These are phyloP conservation scores for Mortierella sp. DNA, from an alignment of 371 early-diverging fungal species.

Conservation along the genomic window DNA sequence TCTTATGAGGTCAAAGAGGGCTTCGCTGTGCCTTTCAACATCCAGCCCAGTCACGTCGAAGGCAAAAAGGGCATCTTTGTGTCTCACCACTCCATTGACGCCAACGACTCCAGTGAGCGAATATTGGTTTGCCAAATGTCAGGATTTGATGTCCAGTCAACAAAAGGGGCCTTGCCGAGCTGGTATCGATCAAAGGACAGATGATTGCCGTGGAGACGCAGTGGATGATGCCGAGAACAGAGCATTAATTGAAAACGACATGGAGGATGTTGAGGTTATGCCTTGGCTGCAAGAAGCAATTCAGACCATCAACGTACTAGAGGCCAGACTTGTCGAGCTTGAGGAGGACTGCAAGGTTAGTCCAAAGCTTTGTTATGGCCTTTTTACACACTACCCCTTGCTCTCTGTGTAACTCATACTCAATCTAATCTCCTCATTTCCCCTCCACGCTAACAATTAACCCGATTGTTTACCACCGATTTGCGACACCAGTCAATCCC, in stretches of 20 bases:
- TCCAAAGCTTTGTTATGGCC: neutral
- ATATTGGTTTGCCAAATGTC: conserved; percentile 3
- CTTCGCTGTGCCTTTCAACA: too few species aligned
- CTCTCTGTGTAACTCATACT: neutral
- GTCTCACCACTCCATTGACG: too few species aligned
- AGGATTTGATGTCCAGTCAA: neutral
- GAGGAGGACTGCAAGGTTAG: conserved; percentile 40
- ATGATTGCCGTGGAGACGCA: neutral
- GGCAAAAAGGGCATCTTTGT: too few species aligned
- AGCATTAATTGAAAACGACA: neutral
- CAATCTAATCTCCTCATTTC: neutral
- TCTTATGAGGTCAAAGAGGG: neutral
- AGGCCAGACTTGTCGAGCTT: conserved; percentile 32
- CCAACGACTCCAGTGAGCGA: neutral
- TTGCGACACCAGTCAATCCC: conserved; percentile 30
- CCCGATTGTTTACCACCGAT: neutral
- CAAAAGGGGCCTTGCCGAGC: neutral
- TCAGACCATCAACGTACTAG: conserved; percentile 23
- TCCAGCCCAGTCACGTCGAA: too few species aligned
- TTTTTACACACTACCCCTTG: neutral
- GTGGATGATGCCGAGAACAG: neutral
- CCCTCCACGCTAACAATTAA: neutral
- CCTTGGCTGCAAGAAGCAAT: conserved; percentile 34
- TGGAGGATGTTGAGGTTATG: conserved; percentile 11
- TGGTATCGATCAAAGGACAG: neutral